Evolutionary conservation across 2,329 filamentous ascomycete species (phyloP), one percentile per base, ranked within the genome.

Genomic region (Pleoardoris graminearum): DNA sequence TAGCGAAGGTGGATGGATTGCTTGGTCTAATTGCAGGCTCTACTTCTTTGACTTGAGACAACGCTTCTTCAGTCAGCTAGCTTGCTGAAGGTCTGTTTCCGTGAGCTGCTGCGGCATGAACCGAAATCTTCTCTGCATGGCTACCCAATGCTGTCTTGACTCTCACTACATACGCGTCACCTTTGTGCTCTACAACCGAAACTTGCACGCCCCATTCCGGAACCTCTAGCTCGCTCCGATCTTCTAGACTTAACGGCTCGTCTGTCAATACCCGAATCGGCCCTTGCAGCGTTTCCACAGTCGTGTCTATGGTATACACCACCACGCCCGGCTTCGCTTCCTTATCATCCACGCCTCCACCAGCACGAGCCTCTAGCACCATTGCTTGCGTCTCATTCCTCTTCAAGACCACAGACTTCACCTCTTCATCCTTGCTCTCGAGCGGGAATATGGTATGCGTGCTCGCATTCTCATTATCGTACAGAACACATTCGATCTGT

Each of bases 251-350:
- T 16, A 46, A 7, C 7, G 43, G 19, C 21, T 32, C 30, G 12
- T 46, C 30, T 3, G 22, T 16, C 10, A 46, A 36, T 5, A 46
- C 30, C 21, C 43, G 29, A 14, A 46, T 36, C 2, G 43, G 43
- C 3, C 43, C 43, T 27, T 46, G 30, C 21, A 46, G 22, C 12
- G 43, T 46, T 30, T 46, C 43, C n/a, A 46, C 43, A 11, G 30
- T 17, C 7, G 43, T 46, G 22, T 46, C 43, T 5, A 46, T 11
- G 2, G 43, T 35, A 12, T 46, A 46, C 3, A 46, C 43, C 19
- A 46, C 43, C 7, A 46, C 30, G 8, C 43, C 43, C 3, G 30
- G 29, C 30, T 36, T 25, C 7, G 7, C 29, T 16, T 21, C 43
- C 21, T 46, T 35, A 7, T 25, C 14, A 27, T 46, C 43, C 4